Conservation (phyloP, 179 eudicot species). For the Spergularia azorica region DNA sequence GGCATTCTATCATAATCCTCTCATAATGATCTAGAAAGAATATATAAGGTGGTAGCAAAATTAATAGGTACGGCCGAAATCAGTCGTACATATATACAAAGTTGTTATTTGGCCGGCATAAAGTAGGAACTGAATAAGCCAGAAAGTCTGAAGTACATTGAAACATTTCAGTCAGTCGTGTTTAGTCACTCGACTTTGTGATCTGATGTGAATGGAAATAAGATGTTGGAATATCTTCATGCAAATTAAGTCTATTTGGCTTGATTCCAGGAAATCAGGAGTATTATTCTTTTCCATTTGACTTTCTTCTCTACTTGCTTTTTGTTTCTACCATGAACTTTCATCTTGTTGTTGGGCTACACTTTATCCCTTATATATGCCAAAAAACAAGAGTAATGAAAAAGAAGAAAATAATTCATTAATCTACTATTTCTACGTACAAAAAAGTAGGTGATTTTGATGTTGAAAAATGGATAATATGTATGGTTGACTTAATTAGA, state of each 20-base stretch:
- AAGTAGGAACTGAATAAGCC: too few species aligned
- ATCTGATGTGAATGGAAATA: slow-evolving; percentile 18
- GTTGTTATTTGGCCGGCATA: neutral
- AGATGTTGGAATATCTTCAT: slow-evolving; percentile 1
- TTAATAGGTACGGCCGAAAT: neutral
- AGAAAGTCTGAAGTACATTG: too few species aligned
- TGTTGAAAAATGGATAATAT: too few species aligned
- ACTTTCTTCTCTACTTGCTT: neutral
- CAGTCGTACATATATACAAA: neutral
- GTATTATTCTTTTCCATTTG: neutral
- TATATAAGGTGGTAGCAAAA: neutral
- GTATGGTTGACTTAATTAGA: too few species aligned
- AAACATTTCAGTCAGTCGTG: too few species aligned
- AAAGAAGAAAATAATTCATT: too few species aligned
- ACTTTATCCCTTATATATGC: too few species aligned
- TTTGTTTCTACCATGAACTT: neutral
- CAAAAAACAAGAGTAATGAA: too few species aligned
- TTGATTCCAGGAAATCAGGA: slow-evolving; percentile 17
- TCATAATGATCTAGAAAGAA: neutral
- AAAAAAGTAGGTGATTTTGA: too few species aligned
- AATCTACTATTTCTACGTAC: too few species aligned
- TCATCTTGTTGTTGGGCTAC: neutral
- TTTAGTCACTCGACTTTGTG: neutral
- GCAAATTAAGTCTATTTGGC: neutral
- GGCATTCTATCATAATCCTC: too few species aligned